Evolutionary conservation across 768 basidiomycete genomes (phyloP).

Genomic region (Pilatotrama ljubarskyi): DNA sequence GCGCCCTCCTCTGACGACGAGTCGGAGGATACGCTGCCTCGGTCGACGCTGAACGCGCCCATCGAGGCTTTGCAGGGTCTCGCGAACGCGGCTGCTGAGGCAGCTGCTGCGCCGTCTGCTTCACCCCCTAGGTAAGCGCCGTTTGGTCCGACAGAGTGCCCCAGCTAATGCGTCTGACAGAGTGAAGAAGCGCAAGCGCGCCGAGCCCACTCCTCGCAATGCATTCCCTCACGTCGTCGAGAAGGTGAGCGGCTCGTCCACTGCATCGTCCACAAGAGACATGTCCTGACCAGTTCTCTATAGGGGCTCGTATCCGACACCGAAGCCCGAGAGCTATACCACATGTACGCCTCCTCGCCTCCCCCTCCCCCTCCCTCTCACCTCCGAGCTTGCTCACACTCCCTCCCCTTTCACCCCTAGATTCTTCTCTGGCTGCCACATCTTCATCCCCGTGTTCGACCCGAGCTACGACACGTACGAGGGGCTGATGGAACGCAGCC

Average conservation of each 20-base stretch:
- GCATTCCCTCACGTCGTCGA: conserved; percentile 89
- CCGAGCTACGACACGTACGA: conserved; percentile 92
- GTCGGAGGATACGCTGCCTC: conserved; percentile 84
- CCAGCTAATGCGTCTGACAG: conserved; percentile 35
- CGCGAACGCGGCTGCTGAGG: conserved; percentile 94
- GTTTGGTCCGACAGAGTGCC: background rate
- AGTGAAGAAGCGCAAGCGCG: conserved; percentile 82
- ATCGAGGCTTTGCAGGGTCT: conserved; percentile 93
- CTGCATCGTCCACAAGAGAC: background rate
- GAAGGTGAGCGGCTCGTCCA: conserved; percentile 50
- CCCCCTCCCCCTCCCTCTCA: conserved; percentile 12
- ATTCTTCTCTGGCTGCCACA: conserved; percentile 94
- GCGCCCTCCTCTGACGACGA: conserved; percentile 88
- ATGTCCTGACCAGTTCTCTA: background rate
- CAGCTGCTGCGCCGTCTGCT: conserved; percentile 75
- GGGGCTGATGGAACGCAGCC: conserved; percentile 85
- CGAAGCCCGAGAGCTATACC: conserved; percentile 89
- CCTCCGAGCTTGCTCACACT: background rate
- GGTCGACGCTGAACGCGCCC: conserved; percentile 83
- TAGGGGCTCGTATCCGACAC: conserved; percentile 83
- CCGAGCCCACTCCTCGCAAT: conserved; percentile 80
- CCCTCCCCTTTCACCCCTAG: background rate
- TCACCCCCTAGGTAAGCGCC: conserved; percentile 55
- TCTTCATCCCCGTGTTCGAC: conserved; percentile 96
- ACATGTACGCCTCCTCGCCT: conserved; percentile 59